Conservation (phyloP, 768 basidiomycete genomes). For the Paxillus ammoniavirescens region DNA sequence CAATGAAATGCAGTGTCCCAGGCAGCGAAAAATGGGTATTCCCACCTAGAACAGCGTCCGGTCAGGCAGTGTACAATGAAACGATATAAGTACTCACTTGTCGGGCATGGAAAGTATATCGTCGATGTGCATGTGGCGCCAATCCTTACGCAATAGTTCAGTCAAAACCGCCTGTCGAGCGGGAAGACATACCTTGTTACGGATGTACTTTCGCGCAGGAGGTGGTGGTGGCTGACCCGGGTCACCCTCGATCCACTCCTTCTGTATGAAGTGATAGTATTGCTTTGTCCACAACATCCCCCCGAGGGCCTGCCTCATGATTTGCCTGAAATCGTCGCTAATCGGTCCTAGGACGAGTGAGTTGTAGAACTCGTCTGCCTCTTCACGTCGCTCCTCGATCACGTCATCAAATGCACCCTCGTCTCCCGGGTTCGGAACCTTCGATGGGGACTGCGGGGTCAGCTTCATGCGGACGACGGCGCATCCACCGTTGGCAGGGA, state of each 20-base stretch:
- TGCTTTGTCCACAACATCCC: conserved; percentile 99
- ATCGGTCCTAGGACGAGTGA: conserved; percentile 79
- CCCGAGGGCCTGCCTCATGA: conserved; percentile 93
- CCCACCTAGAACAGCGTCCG: conserved; percentile 60
- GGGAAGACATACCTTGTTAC: conserved; percentile 65
- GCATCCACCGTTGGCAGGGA: conserved; percentile 91
- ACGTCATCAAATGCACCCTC: conserved; percentile 87
- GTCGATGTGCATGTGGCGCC: conserved; percentile 93
- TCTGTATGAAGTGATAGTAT: conserved; percentile 93
- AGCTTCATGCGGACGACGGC: conserved; percentile 93
- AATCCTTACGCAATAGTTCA: conserved; percentile 54
- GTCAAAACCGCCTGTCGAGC: not conserved
- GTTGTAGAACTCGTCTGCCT: conserved; percentile 95
- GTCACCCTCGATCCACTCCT: conserved; percentile 96
- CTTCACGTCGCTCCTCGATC: conserved; percentile 86
- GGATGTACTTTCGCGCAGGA: conserved; percentile 76
- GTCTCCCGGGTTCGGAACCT: conserved; percentile 79
- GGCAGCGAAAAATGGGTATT: conserved; percentile 98
- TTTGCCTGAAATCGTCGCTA: conserved; percentile 89
- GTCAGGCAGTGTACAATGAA: not conserved
- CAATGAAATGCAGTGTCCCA: conserved; percentile 99
- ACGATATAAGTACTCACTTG: conserved; percentile 54
- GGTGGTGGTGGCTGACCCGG: conserved; percentile 94
- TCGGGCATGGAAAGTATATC: conserved; percentile 99
- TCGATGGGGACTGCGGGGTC: conserved; percentile 71